A percentile compares a stretch with the other conserved stretches of the same genome.
phyloP scores from a whole-genome alignment of 1,284 basidiomycete genomes.

The Phellopilus nigrolimitatus region DNA sequence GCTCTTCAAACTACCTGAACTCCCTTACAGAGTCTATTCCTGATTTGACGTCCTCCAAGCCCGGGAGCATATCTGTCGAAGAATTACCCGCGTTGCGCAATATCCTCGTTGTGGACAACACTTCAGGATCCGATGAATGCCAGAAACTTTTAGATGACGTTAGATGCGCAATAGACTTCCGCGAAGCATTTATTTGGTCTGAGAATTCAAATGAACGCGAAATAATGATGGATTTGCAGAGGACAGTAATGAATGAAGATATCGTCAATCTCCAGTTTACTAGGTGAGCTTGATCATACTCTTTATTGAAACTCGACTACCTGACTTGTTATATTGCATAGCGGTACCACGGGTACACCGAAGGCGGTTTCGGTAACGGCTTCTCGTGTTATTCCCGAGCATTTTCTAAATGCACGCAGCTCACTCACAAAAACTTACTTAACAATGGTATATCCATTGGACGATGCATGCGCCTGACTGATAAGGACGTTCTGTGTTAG shows the following conservation, averaged over 20 bases:
- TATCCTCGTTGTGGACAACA: constrained; percentile 67
- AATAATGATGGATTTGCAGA: constrained; percentile 37
- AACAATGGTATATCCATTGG: constrained; percentile 76
- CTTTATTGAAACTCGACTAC: constrained; percentile 3
- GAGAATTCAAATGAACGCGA: constrained; percentile 41
- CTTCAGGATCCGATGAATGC: constrained; percentile 33
- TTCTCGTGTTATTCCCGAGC: background rate
- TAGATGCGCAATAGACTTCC: constrained; percentile 58
- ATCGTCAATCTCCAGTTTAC: constrained; percentile 82
- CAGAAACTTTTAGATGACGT: constrained; percentile 40
- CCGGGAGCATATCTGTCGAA: constrained; percentile 57
- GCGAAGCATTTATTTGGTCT: constrained; percentile 59
- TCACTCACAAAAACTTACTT: constrained; percentile 72
- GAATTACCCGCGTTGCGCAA: constrained; percentile 61
- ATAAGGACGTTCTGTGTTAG: constrained; percentile 64
- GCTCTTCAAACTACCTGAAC: constrained; percentile 56
- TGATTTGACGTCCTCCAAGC: constrained; percentile 43
- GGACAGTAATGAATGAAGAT: constrained; percentile 52
- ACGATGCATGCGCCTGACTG: constrained; percentile 61
- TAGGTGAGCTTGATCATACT: constrained; percentile 43
- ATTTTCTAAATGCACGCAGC: constrained; percentile 40
- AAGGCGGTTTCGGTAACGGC: constrained; percentile 75
- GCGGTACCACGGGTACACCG: constrained; percentile 74
- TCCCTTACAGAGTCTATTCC: constrained; percentile 58
- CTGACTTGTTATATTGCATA: constrained; percentile 27